Evolutionary conservation across 2,329 filamentous ascomycete genomes (phyloP).

Genomic region (Arachnomyces sp.): DNA sequence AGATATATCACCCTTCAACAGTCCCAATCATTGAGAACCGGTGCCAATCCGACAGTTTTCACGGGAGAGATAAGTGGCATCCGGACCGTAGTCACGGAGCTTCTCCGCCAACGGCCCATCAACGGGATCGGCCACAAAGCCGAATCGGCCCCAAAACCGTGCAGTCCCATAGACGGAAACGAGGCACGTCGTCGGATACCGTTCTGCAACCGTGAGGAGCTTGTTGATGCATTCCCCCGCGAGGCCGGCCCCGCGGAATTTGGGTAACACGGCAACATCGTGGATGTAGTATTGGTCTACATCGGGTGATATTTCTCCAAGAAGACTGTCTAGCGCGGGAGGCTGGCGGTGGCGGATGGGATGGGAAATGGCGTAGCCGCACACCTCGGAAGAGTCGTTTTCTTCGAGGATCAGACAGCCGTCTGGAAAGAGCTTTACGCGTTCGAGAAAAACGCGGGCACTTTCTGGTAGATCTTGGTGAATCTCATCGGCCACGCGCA

Average conservation of each 20-base stretch:
- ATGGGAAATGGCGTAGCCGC: constrained; percentile 31
- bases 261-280: constrained; percentile 26
- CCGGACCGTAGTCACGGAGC: constrained; percentile 25
- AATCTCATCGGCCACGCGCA: constrained; percentile 20
- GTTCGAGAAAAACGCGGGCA: constrained; percentile 24
- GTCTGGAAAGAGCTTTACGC: constrained; percentile 25
- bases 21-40: too few species aligned
- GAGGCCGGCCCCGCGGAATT: constrained; percentile 19
- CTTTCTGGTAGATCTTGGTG: constrained; percentile 27
- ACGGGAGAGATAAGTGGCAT: constrained; percentile 21
- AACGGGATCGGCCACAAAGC: constrained; percentile 19
- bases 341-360: constrained; percentile 25
- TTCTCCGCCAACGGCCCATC: constrained; percentile 21
- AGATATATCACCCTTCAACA: too few species aligned
- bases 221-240: constrained; percentile 19
- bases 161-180: constrained; percentile 30
- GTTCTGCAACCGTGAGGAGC: constrained; percentile 17
- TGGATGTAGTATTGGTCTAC: constrained; percentile 34
- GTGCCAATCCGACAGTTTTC: not conserved
- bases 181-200: constrained; percentile 22
- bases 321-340: constrained; percentile 24
- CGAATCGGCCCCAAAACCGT: constrained; percentile 27
- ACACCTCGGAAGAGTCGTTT: constrained; percentile 12
- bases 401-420: constrained; percentile 26
- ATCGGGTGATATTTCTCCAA: constrained; percentile 20